Evolutionary conservation across 495 filamentous ascomycete genomes (phyloP).

Genomic region (Penicillium dipodomyicola): DNA sequence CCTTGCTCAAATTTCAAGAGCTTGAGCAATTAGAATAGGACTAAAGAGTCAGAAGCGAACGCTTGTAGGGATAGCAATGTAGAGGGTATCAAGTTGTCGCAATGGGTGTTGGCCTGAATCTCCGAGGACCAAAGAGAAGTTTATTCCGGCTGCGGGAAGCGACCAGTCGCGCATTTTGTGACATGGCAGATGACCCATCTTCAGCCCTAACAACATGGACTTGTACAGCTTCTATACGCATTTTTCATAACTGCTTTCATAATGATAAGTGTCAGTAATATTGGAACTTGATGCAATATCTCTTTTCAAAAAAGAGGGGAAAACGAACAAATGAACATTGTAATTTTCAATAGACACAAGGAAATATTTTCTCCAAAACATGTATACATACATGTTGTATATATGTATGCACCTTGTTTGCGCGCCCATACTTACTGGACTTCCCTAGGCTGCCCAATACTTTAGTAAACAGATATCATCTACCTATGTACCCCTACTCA

Average conservation of each 20-base stretch:
- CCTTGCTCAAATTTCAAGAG: not conserved
- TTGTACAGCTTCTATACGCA: not conserved
- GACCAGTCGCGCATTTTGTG: slow-evolving; percentile 19
- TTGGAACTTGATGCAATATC: too few species aligned
- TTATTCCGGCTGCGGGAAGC: slow-evolving; percentile 26
- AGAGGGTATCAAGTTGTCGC: slow-evolving; percentile 21
- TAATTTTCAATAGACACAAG: too few species aligned
- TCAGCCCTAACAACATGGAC: not conserved
- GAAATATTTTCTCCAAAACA: too few species aligned
- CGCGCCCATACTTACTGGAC: too few species aligned
- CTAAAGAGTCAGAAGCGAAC: not conserved
- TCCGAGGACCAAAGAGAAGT: slow-evolving; percentile 23
- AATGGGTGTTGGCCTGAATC: slow-evolving; percentile 10
- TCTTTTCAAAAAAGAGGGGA: too few species aligned
- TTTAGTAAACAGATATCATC: too few species aligned
- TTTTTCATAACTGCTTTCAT: not conserved
- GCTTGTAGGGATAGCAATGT: slow-evolving; percentile 1
- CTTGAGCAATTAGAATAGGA: not conserved
- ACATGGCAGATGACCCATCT: slow-evolving; percentile 1
- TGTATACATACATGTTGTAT: too few species aligned
- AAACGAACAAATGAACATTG: too few species aligned
- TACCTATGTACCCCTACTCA: too few species aligned
- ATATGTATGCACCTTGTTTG: too few species aligned
- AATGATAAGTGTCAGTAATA: not conserved
- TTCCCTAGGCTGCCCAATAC: too few species aligned